Base-by-base conservation (phyloP, 169 alveolate species). In the Babesia divergens region DNA sequence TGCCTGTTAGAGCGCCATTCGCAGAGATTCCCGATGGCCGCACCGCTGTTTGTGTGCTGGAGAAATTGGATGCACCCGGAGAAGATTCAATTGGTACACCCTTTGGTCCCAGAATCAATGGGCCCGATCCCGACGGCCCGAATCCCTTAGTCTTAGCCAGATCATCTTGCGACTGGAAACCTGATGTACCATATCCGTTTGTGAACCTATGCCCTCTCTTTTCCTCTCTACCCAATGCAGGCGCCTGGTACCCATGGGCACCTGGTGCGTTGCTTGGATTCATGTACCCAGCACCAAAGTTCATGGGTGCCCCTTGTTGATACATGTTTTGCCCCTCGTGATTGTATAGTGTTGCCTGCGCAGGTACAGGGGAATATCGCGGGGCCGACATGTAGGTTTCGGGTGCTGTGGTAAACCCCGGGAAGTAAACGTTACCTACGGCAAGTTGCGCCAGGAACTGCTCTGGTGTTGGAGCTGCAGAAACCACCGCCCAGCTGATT, bases 401-500 rank as follows among this genome's bases (percentile, higher is more conserved):
- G 22, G 31, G 82, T 1, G 49, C 47, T 18, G 77, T 43, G 24
- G 77, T 51, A 18, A 66, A 66, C 2, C 85, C 85, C 22, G 85
- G 85, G 65, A 76, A 65, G 66, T 65, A 52, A 9, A 53, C n/a
- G 42, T 64, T 51, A 3, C 89, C 89, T 56, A 54, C 64, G 11
- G 81, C 54, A 16, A 82, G 82, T 70, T 75, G 89, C 56, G 82
- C 74, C 24, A 76, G 51, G 64, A 86, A 83, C 72, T 76, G 91
- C 52, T 79, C 92, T 56, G 82, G 72, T 29, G 90, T 82, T 26
- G 91, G 92, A 37, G 90, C 90, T 87, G 68, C 69, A 34, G 87
- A 20, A 0, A 91, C 93, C 65, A 90, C 91, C 9, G 94, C 89
- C 95, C 95, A 91, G 58, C 79, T 86, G 24, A 89, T 90, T 43